phyloP scores from a whole-genome alignment of 495 filamentous ascomycete genomes.

The Hypoxylon lienhwacheense region DNA sequence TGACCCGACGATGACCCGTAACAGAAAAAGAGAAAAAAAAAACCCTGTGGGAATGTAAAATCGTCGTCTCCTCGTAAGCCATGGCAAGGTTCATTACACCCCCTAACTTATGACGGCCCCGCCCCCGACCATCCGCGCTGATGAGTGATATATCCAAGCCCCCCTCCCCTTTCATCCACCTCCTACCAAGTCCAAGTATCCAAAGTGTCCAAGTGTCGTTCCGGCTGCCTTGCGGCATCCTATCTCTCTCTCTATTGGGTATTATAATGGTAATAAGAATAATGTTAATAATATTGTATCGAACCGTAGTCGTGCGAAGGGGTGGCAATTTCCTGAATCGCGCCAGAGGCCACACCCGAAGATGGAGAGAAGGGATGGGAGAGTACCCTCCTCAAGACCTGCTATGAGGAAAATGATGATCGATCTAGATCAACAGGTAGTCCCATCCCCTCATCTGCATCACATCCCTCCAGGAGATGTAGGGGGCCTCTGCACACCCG shows the following conservation, averaged over 20 bases:
- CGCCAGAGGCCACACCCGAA: constrained; percentile 37
- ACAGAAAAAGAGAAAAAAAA: constrained; percentile 27
- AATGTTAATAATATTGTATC: constrained; percentile 9
- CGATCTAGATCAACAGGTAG: constrained; percentile 78
- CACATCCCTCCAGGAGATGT: constrained; percentile 91
- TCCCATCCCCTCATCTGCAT: constrained; percentile 93
- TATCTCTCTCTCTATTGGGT: constrained; percentile 41
- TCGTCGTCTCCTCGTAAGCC: constrained; percentile 39
- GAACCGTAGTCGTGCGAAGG: constrained; percentile 29
- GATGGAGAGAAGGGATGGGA: constrained; percentile 31
- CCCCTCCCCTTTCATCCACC: constrained; percentile 7
- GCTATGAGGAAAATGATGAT: constrained; percentile 40
- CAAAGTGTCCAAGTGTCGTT: constrained; percentile 45
- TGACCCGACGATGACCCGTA: constrained; percentile 31
- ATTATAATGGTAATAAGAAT: constrained; percentile 24
- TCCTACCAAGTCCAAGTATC: too few species aligned
- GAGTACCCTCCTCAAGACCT: constrained; percentile 42
- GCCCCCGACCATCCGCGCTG: constrained; percentile 11
- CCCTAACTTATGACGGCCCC: constrained; percentile 21
- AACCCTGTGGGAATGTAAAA: constrained; percentile 32
- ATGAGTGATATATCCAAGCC: constrained; percentile 35
- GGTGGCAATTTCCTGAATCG: constrained; percentile 39
- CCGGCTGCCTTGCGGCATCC: constrained; percentile 43
- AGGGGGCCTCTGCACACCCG: constrained; percentile 49
- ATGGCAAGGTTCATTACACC: constrained; percentile 39